Conservation (phyloP, 805 yeast species). For the Blastobotrys mokoenaii region DNA sequence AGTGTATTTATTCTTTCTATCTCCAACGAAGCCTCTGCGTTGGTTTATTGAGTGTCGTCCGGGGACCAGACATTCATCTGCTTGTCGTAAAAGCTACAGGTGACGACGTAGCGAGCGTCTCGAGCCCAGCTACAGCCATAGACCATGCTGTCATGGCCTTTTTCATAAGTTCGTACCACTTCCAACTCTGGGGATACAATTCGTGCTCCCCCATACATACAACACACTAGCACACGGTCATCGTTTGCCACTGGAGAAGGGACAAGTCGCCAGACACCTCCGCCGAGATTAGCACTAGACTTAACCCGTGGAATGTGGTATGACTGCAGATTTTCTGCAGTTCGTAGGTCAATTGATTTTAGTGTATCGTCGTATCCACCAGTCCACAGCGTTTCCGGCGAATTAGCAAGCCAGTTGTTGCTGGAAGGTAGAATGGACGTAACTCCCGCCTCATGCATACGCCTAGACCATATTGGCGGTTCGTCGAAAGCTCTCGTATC, state of each 20-base stretch:
- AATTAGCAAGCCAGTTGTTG: constrained; percentile 34
- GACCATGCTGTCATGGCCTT: constrained; percentile 84
- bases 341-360: constrained; percentile 60
- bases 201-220: constrained; percentile 94
- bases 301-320: constrained; percentile 31
- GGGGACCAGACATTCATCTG: constrained; percentile 67
- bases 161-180: constrained; percentile 13
- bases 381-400: constrained; percentile 56
- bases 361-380: constrained; percentile 89
- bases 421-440: constrained; percentile 61
- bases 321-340: constrained; percentile 39
- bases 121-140: constrained; percentile 88
- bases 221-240: constrained; percentile 61
- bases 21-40: no score
- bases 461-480: constrained; percentile 25
- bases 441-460: constrained; percentile 86
- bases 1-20: not conserved
- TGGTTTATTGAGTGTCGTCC: not conserved
- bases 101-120: constrained; percentile 44
- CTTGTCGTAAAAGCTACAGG: constrained; percentile 89
- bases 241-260: constrained; percentile 43
- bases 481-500: constrained; percentile 57
- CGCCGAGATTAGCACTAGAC: constrained; percentile 52
- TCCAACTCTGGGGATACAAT: constrained; percentile 35
- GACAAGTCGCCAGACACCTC: constrained; percentile 91